Evolutionary conservation across 805 yeast species (phyloP).

Genomic region (Isabelozyma heimii): DNA sequence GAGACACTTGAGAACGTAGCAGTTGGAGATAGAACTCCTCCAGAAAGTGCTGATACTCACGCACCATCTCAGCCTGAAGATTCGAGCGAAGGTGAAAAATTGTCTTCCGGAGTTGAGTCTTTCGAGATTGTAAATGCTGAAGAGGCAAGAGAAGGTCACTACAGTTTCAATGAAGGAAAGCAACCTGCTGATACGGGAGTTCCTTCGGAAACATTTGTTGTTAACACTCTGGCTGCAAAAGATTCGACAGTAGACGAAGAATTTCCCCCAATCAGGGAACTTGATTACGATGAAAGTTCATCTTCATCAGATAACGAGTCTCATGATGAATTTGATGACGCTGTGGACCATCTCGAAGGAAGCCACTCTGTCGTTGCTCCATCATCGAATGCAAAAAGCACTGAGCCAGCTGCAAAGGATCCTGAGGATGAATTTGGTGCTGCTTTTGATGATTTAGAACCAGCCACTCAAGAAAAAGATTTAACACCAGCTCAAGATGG

Average conservation of each 20-base stretch:
- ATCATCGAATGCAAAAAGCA: conserved; percentile 1
- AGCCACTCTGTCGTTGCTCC: conserved; percentile 19
- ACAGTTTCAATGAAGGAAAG: background rate
- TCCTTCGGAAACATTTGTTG: conserved; percentile 1
- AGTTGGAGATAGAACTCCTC: conserved; percentile 8
- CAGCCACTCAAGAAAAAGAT: conserved; percentile 21
- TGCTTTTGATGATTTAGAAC: conserved; percentile 38
- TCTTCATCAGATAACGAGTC: conserved; percentile 40
- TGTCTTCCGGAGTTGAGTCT: conserved; percentile 48
- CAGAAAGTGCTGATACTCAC: conserved; percentile 11
- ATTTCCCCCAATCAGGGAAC: conserved; percentile 61
- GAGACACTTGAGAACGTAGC: conserved; percentile 30
- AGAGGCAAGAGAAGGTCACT: conserved; percentile 29
- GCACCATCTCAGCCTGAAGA: conserved; percentile 11
- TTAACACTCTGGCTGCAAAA: background rate
- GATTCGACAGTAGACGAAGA: conserved; percentile 35
- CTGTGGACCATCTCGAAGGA: conserved; percentile 24
- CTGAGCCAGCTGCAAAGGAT: conserved; percentile 12
- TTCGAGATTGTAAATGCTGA: conserved; percentile 54
- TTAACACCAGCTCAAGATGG: conserved; percentile 8
- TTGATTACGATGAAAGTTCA: conserved; percentile 53
- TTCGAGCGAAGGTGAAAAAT: conserved; percentile 35
- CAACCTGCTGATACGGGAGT: background rate
- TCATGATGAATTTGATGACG: conserved; percentile 38
- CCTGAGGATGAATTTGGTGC: conserved; percentile 37